Evolutionary conservation across 108 stramenopile species (phyloP), one percentile per base, ranked within the genome.

Genomic region (Pelagomonas calceolata): DNA sequence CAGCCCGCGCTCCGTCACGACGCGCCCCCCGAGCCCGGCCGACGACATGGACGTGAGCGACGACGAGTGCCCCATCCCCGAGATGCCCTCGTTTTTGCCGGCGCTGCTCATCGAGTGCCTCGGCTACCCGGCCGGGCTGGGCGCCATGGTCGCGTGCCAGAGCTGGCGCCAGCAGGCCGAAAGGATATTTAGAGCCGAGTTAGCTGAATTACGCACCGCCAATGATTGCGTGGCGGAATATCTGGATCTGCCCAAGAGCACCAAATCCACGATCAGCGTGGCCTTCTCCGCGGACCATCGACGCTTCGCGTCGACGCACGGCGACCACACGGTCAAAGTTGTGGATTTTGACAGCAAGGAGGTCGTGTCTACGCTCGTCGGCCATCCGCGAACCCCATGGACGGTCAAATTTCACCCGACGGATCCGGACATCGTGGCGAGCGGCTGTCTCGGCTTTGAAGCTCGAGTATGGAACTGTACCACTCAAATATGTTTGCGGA

Each of bases 271-370:
- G 14, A 80, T 80, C 32, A 64, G 76, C 31, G 76, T 77, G 18
- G 65, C 70, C 9, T 60, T 76, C 36, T 74, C 73, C 0, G 74
- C 63, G 4, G 73, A 80, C 67, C 68, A 73, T 29, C 33, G 39
- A 35, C 39, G 34, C 35, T 78, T 98, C 75, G 95, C 96, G n/a
- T 91, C 90, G 0, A 97, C 98, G 26, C 98, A 98, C 67, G 98
- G 98, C 4, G 98, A 98, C 77, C 98, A 98, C 79, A 95, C 95
- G n/a, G 94, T 98, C 65, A 98, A 98, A 78, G 90, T 98, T 31
- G 82, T 94, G 0, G 44, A 66, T 0, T 70, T 36, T 36, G 66
- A 43, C 34, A 87, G 87, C 29, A 89, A 91, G 16, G 73, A 67
- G 64, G 68, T 94, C 15, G 66, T 90, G 17, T 81, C 88, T 36